These are phyloP conservation scores for Coniferiporia weirii DNA, from an alignment of 1,284 basidiomycete genomes.

Conservation along the genomic window DNA sequence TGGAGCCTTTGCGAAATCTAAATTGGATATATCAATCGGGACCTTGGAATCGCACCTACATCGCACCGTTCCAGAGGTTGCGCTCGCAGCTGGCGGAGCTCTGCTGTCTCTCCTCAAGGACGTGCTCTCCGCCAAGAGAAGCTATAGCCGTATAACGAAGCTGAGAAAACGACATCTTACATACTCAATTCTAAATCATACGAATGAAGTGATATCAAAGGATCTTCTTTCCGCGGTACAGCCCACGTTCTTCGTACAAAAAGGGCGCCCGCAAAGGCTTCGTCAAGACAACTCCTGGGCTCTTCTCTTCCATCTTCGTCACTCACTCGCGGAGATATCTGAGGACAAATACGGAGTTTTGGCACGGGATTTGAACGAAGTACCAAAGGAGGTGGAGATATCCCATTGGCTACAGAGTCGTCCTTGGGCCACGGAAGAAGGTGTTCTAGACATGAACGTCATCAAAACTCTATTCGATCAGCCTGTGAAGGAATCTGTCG, in stretches of 20 bases:
- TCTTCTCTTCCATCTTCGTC: slow-evolving; percentile 67
- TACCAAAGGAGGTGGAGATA: neutral
- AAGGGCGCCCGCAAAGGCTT: slow-evolving; percentile 56
- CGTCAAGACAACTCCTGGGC: slow-evolving; percentile 64
- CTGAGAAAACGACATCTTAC: slow-evolving; percentile 29
- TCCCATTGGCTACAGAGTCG: neutral
- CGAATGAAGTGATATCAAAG: slow-evolving; percentile 45
- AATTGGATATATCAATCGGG: slow-evolving; percentile 1
- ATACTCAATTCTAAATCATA: slow-evolving; percentile 43
- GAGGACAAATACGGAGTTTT: neutral
- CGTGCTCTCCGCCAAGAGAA: neutral
- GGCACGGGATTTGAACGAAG: neutral
- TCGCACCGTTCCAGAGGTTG: slow-evolving; percentile 18
- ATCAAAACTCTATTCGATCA: slow-evolving; percentile 5
- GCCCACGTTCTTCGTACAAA: slow-evolving; percentile 74
- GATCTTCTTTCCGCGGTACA: slow-evolving; percentile 76
- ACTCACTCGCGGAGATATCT: slow-evolving; percentile 35
- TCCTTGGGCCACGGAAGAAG: slow-evolving; percentile 14
- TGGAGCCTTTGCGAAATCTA: neutral
- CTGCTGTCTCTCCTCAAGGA: neutral
- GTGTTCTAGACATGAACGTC: slow-evolving; percentile 1
- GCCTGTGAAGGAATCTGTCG: neutral
- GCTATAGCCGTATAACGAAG: neutral
- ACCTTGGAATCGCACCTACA: neutral
- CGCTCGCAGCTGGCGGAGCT: slow-evolving; percentile 14